Percentiles rank a stretch among this genome's conserved stretches.
Conservation (phyloP, 371 early-diverging fungal species). For the Mucor velutinosus region DNA sequence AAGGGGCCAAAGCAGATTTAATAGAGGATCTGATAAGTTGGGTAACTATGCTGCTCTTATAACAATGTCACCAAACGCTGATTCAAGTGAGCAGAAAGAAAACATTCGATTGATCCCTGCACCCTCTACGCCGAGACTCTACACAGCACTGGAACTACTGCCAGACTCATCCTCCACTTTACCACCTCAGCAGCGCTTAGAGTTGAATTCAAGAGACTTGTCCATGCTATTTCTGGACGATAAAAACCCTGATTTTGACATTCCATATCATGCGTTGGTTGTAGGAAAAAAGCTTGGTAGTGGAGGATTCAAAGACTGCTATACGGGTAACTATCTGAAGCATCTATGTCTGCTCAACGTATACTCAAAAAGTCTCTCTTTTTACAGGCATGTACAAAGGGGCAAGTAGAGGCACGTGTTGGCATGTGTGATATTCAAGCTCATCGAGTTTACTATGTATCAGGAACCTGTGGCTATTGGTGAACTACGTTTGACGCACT, state of each 20-base stretch:
- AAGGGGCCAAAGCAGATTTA: slow-evolving; percentile 65
- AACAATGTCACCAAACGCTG: neutral
- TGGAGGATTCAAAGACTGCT: slow-evolving; percentile 86
- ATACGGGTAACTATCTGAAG: slow-evolving; percentile 41
- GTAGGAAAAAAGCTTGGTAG: slow-evolving; percentile 70
- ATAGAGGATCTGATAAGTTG: slow-evolving; percentile 65
- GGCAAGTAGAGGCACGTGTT: slow-evolving; percentile 30
- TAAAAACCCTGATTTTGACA: slow-evolving; percentile 54
- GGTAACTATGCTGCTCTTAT: slow-evolving; percentile 31
- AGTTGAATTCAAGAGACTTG: slow-evolving; percentile 56
- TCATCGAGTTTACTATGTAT: neutral
- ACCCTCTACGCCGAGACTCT: slow-evolving; percentile 69
- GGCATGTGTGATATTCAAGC: neutral
- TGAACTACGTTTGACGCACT: slow-evolving; percentile 65
- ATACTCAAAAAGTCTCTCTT: neutral
- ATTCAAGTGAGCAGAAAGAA: slow-evolving; percentile 50
- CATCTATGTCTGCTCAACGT: neutral
- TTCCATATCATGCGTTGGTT: slow-evolving; percentile 58
- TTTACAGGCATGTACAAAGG: slow-evolving; percentile 46
- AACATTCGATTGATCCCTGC: slow-evolving; percentile 67
- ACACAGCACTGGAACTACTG: slow-evolving; percentile 46
- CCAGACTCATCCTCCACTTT: slow-evolving; percentile 37
- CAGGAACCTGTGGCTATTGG: slow-evolving; percentile 76
- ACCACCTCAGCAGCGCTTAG: slow-evolving; percentile 28
- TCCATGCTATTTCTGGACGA: slow-evolving; percentile 55